Base-by-base conservation (phyloP, 2,329 filamentous ascomycete genomes). In the Fusarium domesticum region DNA sequence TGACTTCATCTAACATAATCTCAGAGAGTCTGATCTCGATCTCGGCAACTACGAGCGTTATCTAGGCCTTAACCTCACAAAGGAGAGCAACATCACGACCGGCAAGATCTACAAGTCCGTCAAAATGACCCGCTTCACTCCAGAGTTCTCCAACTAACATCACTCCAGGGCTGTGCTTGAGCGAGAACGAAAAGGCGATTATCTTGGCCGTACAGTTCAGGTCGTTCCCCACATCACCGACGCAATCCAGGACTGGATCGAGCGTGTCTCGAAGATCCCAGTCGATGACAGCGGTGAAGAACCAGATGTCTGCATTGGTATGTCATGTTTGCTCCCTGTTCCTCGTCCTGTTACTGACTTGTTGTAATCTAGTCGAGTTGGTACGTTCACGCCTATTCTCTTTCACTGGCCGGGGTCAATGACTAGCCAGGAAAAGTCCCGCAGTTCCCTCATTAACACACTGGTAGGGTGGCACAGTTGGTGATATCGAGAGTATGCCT, bases 31-130 rank as follows among this genome's bases (percentile, higher is more conserved):
- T 18, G 75, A 78, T 53, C 61, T 78, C 10, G 77, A 81, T 55
- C 68, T 80, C 32, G 77, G 42, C 11, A 42, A 17, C 23, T 36
- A 64, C 15, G 42, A 44, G 20, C 36, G 68, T 28, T 95, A 95
- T 65, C 83, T 96, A 45, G 84, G 85, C 61, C 84, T 91, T 54
- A 87, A 84, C 39, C 76, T 97, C 46, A 88, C 83, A 6, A 77
- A 84, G 49, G 89, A 96, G 58, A 89, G 91, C 74, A 97, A 96
- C 69, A 95, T 98, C 69, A 98, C 92, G 4, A 95, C 92, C 7
- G 92, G 92, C 63, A 96, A 96, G 75, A 89, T 97, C 57, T 97
- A 96, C 71, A 78, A 88, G 62, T 81, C 86, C 58, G 91, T 96
- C 39, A 90, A 95, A 34, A 15, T 25, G 15, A 17, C 15, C 11